Percentiles rank a stretch among this genome's conserved stretches.
These are phyloP conservation scores for Pyrenopolyporus hunteri DNA, from an alignment of 495 filamentous ascomycete genomes.

Conservation along the genomic window DNA sequence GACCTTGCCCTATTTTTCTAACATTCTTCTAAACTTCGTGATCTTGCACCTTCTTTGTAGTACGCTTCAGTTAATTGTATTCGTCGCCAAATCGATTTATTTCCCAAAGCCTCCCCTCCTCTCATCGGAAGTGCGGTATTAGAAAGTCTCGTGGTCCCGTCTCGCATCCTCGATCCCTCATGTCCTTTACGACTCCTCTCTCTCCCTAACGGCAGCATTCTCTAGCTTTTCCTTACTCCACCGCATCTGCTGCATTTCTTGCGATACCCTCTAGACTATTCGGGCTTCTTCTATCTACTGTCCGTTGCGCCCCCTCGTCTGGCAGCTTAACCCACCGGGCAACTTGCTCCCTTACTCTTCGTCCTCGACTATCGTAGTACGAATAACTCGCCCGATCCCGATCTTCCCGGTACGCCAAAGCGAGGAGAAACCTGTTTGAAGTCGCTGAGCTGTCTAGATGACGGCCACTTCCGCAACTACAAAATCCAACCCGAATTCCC, in stretches of 20 bases:
- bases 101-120: background rate
- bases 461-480: slow-evolving; percentile 25
- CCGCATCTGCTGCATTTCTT: slow-evolving; percentile 23
- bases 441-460: slow-evolving; percentile 28
- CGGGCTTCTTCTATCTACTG: background rate
- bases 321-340: no score
- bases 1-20: background rate
- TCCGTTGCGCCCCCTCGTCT: background rate
- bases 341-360: slow-evolving; percentile 2
- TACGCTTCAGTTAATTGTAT: slow-evolving; percentile 35
- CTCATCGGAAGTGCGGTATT: slow-evolving; percentile 10
- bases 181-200: slow-evolving; percentile 20
- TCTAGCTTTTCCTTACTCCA: slow-evolving; percentile 27
- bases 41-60: slow-evolving; percentile 29
- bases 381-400: slow-evolving; percentile 1
- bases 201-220: slow-evolving; percentile 32
- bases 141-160: slow-evolving; percentile 14
- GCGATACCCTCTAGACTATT: slow-evolving; percentile 33
- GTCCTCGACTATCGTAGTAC: slow-evolving; percentile 2
- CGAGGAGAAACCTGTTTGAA: background rate
- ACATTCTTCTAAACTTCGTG: slow-evolving; percentile 20
- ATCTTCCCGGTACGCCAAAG: slow-evolving; percentile 11
- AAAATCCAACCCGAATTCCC: slow-evolving; percentile 30
- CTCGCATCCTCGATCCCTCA: slow-evolving; percentile 8
- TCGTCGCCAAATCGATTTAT: slow-evolving; percentile 24